phyloP scores from a whole-genome alignment of 2,329 filamentous ascomycete genomes.

The Ophiocordyceps camponoti-saundersi region DNA sequence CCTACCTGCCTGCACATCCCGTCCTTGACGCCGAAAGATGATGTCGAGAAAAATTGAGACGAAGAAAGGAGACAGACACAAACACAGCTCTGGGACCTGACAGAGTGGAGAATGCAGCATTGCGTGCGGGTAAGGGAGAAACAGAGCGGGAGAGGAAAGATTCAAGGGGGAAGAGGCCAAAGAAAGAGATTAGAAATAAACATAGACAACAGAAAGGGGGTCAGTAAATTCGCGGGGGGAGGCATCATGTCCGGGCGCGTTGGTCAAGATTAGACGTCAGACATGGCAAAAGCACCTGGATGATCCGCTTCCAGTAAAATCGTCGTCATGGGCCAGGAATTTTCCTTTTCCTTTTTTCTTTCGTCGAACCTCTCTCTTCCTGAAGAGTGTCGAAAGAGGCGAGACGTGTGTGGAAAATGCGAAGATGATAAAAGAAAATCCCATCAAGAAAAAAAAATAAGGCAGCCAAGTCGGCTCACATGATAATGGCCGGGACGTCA shows the following conservation, averaged over 20 bases:
- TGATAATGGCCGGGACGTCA: constrained; percentile 57
- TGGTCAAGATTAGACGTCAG: no score
- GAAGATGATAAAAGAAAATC: no score
- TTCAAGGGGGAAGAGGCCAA: no score
- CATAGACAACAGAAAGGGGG: background rate
- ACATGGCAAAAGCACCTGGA: no score
- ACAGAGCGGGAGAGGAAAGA: background rate
- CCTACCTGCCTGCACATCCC: background rate
- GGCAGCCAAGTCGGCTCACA: constrained; percentile 25
- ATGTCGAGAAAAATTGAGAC: background rate
- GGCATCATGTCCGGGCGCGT: background rate
- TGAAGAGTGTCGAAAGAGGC: no score
- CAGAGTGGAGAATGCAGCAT: background rate
- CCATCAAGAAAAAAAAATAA: no score
- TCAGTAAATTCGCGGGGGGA: background rate
- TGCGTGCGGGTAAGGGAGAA: no score
- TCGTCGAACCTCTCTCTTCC: no score
- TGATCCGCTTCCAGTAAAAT: no score
- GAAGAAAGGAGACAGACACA: background rate
- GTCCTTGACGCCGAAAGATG: background rate
- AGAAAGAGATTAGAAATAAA: background rate
- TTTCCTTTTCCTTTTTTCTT: no score
- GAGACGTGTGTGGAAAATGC: no score
- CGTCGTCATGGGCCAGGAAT: no score
- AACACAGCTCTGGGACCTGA: background rate